A percentile compares a stretch with the other conserved stretches of the same genome.
These are phyloP conservation scores for Edaphochlamys debaryana DNA, from an alignment of 139 green algal genomes.

Conservation along the genomic window DNA sequence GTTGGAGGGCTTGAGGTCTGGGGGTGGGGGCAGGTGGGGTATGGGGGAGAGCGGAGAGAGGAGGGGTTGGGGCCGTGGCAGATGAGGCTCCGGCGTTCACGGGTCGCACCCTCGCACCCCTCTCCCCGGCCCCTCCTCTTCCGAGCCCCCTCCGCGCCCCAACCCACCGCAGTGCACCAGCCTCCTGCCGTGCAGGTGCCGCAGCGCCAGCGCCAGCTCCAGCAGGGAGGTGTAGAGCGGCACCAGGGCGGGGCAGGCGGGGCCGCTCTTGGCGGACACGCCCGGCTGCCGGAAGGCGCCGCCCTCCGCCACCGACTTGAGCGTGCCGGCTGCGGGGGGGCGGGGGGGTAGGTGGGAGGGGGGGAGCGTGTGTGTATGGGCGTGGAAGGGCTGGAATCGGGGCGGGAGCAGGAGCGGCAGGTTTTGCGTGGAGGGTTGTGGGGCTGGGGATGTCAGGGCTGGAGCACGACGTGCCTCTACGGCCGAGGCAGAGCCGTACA, in stretches of 20 bases:
- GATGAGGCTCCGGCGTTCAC: not conserved
- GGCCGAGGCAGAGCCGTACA: no score
- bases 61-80: not conserved
- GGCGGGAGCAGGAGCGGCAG: no score
- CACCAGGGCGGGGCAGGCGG: slow-evolving; percentile 31
- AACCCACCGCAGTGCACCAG: slow-evolving; percentile 69
- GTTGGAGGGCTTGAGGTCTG: slow-evolving; percentile 76
- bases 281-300: slow-evolving; percentile 23
- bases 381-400: no score
- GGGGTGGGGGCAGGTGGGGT: not conserved
- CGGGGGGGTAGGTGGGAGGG: not conserved
- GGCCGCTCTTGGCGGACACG: slow-evolving; percentile 19
- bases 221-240: slow-evolving; percentile 38
- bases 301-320: slow-evolving; percentile 27
- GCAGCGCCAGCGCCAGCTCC: slow-evolving; percentile 46
- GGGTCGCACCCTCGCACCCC: not conserved
- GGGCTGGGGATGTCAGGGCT: no score
- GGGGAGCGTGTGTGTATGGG: not conserved
- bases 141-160: no score
- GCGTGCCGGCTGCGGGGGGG: slow-evolving; percentile 18
- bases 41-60: not conserved
- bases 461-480: no score
- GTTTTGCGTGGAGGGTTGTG: no score
- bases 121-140: no score
- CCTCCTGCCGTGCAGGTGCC: slow-evolving; percentile 63